phyloP scores from a whole-genome alignment of 1,284 basidiomycete genomes.

The Ceratobasidium sp. region DNA sequence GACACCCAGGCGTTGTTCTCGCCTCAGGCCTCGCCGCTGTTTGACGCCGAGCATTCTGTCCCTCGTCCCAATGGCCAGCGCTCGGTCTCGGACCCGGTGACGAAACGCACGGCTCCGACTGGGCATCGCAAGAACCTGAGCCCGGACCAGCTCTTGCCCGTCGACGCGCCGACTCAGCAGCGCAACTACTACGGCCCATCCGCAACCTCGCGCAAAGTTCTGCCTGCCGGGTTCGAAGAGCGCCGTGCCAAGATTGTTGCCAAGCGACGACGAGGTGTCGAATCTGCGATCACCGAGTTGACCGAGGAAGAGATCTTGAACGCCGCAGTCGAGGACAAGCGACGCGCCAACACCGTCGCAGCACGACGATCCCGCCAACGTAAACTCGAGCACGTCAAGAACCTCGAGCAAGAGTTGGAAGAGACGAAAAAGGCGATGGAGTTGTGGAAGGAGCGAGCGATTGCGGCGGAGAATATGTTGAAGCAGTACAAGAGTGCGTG shows the following conservation, averaged over 20 bases:
- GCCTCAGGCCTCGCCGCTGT: conserved; percentile 23
- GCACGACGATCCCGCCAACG: conserved; percentile 80
- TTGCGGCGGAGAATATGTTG: conserved; percentile 46
- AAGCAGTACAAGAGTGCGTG: conserved; percentile 6
- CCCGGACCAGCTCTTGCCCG: conserved; percentile 65
- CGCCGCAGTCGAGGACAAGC: conserved; percentile 80
- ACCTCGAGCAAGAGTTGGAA: conserved; percentile 69
- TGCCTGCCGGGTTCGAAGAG: conserved; percentile 64
- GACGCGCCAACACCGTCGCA: conserved; percentile 83
- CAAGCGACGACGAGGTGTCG: conserved; percentile 46
- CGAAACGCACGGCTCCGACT: conserved; percentile 65
- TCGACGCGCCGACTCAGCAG: conserved; percentile 70
- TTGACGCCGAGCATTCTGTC: conserved; percentile 1
- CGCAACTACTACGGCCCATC: conserved; percentile 70
- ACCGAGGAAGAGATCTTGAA: conserved; percentile 61
- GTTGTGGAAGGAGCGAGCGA: conserved; percentile 68
- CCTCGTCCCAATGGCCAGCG: no score
- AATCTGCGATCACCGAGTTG: conserved; percentile 58
- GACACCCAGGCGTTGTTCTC: conserved; percentile 33
- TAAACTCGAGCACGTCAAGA: conserved; percentile 78
- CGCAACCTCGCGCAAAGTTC: conserved; percentile 69
- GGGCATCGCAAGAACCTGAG: conserved; percentile 66
- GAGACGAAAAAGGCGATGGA: conserved; percentile 64
- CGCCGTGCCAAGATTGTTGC: conserved; percentile 55
- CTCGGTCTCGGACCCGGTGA: conserved; percentile 54